Percentiles rank a stretch among this genome's conserved stretches.
Conservation (phyloP, 2,329 filamentous ascomycete genomes). For the Thelonectria blattea region DNA sequence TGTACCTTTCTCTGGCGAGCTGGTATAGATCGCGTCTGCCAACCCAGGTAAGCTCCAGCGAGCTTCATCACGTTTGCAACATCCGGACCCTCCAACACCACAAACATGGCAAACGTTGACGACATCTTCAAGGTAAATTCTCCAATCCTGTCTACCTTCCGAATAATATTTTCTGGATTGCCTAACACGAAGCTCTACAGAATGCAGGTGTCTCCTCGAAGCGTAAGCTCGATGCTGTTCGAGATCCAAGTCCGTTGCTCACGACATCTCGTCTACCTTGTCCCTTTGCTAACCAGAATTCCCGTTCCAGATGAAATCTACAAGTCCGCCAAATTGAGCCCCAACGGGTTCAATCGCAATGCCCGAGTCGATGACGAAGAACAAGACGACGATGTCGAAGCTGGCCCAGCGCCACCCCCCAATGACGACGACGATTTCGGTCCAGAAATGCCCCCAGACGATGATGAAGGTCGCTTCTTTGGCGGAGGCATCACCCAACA, state of each 20-base stretch:
- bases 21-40: slow-evolving; percentile 1
- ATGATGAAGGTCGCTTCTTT: slow-evolving; percentile 93
- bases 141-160: neutral
- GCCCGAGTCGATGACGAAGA: slow-evolving; percentile 50
- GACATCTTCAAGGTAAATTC: slow-evolving; percentile 60
- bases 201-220: slow-evolving; percentile 58
- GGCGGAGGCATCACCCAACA: slow-evolving; percentile 85
- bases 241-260: slow-evolving; percentile 64
- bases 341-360: slow-evolving; percentile 53
- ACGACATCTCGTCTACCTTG: neutral
- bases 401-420: slow-evolving; percentile 54
- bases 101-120: slow-evolving; percentile 61
- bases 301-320: slow-evolving; percentile 61
- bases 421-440: slow-evolving; percentile 59
- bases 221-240: slow-evolving; percentile 66
- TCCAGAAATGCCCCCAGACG: slow-evolving; percentile 53
- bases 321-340: slow-evolving; percentile 63
- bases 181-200: slow-evolving; percentile 32
- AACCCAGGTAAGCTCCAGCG: no score
- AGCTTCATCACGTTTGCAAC: no score
- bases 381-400: slow-evolving; percentile 60
- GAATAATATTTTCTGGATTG: neutral
- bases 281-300: slow-evolving; percentile 5
- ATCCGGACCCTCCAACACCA: neutral
- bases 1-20: neutral